These are phyloP conservation scores for Leccinum rimulosum DNA, from an alignment of 768 basidiomycete species.

Conservation along the genomic window DNA sequence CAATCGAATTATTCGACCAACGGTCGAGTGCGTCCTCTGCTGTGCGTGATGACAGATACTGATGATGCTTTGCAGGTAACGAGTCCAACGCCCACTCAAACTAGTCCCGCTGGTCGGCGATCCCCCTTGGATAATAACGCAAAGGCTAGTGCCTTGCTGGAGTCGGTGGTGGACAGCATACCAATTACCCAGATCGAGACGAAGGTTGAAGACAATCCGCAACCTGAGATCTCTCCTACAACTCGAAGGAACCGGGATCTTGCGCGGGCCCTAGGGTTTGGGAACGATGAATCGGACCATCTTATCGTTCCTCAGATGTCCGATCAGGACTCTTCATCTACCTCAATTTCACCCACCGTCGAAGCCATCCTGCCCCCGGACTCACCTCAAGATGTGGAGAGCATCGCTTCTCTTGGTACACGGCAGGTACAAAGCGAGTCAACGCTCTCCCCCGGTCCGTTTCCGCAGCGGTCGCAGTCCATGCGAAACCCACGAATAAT, in stretches of 20 bases:
- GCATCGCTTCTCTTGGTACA: slow-evolving; percentile 1
- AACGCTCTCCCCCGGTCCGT: slow-evolving; percentile 16
- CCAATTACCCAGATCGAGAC: slow-evolving; percentile 35
- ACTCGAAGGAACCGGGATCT: slow-evolving; percentile 69
- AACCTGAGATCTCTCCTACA: slow-evolving; percentile 44
- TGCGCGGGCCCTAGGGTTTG: slow-evolving; percentile 71
- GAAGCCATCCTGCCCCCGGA: slow-evolving; percentile 31
- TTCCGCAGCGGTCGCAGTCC: slow-evolving; percentile 31
- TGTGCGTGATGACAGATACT: slow-evolving; percentile 3
- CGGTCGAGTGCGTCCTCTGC: slow-evolving; percentile 40
- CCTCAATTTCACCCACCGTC: slow-evolving; percentile 35
- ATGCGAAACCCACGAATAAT: slow-evolving; percentile 40
- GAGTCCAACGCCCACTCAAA: slow-evolving; percentile 49
- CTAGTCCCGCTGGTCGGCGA: slow-evolving; percentile 28
- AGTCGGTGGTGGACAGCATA: slow-evolving; percentile 59
- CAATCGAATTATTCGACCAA: slow-evolving; percentile 70
- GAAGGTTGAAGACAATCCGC: slow-evolving; percentile 25
- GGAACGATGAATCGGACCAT: slow-evolving; percentile 39
- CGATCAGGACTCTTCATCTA: slow-evolving; percentile 27
- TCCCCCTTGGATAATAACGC: slow-evolving; percentile 47
- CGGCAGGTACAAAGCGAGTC: slow-evolving; percentile 1
- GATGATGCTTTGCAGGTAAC: slow-evolving; percentile 42
- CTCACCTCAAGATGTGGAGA: slow-evolving; percentile 19
- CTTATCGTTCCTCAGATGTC: slow-evolving; percentile 22
- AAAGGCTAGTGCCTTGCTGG: slow-evolving; percentile 64